Percentiles rank a stretch among this genome's conserved stretches.
Evolutionary conservation across 331 rosid genomes (phyloP).

Genomic region (Quercus phellos): DNA sequence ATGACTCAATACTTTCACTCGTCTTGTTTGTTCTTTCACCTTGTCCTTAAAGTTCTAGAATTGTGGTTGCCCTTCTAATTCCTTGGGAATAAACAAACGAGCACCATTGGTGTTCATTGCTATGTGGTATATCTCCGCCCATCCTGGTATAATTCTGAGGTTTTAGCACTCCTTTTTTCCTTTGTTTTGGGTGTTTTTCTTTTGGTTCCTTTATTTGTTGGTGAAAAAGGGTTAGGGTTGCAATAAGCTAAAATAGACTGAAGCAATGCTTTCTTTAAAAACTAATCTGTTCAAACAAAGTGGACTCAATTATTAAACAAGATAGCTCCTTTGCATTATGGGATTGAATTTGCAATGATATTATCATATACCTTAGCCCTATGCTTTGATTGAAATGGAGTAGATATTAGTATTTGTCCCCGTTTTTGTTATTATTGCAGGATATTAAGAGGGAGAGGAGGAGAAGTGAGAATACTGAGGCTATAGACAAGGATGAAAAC

Average conservation of each 20-base stretch:
- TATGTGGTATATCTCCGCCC: too few relatives aligned
- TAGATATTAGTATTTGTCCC: not conserved
- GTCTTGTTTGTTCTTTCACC: not conserved
- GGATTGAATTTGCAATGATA: not conserved
- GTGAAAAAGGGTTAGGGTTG: too few relatives aligned
- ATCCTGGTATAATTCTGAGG: not conserved
- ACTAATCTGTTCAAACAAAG: not conserved
- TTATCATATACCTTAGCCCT: not conserved
- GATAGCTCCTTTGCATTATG: not conserved
- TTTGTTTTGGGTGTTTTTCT: too few relatives aligned
- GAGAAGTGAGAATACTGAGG: conserved; percentile 56
- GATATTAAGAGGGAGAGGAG: conserved; percentile 63
- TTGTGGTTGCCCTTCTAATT: not conserved
- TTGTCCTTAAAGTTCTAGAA: not conserved
- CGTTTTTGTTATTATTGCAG: conserved; percentile 23
- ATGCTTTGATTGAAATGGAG: not conserved
- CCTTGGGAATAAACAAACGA: not conserved
- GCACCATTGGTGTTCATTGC: too few relatives aligned
- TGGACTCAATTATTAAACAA: not conserved
- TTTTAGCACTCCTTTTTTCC: not conserved
- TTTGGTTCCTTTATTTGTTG: too few relatives aligned
- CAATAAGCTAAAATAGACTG: not conserved
- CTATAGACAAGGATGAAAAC: conserved; percentile 57
- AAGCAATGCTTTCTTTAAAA: not conserved
- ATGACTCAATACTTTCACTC: not conserved